phyloP scores from a whole-genome alignment of 2,329 filamentous ascomycete species.

The Parastagonospora nodorum region DNA sequence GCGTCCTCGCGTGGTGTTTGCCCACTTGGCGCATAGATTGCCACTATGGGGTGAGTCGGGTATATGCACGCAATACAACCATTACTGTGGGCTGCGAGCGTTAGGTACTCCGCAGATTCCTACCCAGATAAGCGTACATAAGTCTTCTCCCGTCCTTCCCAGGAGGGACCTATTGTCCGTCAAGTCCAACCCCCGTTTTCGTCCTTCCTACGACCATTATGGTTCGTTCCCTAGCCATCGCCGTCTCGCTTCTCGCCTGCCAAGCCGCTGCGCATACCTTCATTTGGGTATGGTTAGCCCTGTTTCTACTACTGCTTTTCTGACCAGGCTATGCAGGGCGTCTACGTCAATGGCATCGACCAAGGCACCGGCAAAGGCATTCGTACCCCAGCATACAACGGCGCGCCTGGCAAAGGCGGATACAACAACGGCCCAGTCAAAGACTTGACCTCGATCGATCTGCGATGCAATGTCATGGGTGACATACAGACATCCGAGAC shows the following conservation, averaged over 20 bases:
- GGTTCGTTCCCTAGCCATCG: constrained; percentile 11
- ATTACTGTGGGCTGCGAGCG: constrained; percentile 2
- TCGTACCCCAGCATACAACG: constrained; percentile 42
- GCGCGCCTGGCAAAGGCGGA: constrained; percentile 38
- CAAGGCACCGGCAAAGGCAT: constrained; percentile 37
- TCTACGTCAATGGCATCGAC: constrained; percentile 39
- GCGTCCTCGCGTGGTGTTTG: constrained; percentile 3
- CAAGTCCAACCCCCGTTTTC: neutral
- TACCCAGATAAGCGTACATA: neutral
- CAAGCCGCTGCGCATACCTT: constrained; percentile 33
- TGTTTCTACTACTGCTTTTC: neutral
- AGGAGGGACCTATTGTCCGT: neutral
- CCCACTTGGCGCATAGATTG: constrained; percentile 12
- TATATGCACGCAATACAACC: constrained; percentile 24
- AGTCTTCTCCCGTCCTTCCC: neutral
- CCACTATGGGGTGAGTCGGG: constrained; percentile 21
- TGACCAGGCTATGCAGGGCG: constrained; percentile 21
- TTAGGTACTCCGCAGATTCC: neutral
- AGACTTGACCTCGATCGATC: constrained; percentile 45
- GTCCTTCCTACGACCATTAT: constrained; percentile 7
- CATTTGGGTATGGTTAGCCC: constrained; percentile 25
- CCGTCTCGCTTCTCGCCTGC: constrained; percentile 22
- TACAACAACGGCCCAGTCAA: constrained; percentile 50
- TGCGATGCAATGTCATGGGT: constrained; percentile 49
- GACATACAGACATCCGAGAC: constrained; percentile 44